Evolutionary conservation across 805 yeast species (phyloP), one percentile per base, ranked within the genome.

Genomic region (Pichia ethanolica): DNA sequence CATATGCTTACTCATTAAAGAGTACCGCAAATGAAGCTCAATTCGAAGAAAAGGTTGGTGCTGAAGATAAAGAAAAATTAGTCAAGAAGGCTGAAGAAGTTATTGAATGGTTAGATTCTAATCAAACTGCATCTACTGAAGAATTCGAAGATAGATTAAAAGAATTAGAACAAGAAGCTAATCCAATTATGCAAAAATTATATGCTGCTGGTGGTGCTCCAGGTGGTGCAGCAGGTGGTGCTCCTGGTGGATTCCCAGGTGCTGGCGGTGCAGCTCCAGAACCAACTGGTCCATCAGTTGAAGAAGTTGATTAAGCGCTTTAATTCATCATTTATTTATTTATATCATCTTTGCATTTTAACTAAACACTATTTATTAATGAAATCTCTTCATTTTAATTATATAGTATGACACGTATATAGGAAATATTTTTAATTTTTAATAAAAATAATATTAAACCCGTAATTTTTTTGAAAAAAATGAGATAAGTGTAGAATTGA

Each of bases 11-110:
- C 65, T 83, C 95, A 60, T 86, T 90, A 65, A 97, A 93, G 81
- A 78, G 90, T 62, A 85, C 96, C 63, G 86, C 91, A 72, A 86
- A 96, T 66, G 99, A 93, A 85, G 97, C 97, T 76, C 97, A 90
- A 80, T 64, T 64, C 51, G 67, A 58, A 47, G 67, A 63, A 53
- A 64, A 65, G 56, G 69, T 68, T 53, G 75, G 66, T 39, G 70
- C 67, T 39, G 74, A 72, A 42, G 69, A 68, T 55, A 64, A 72
- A 53, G 83, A 81, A 67, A 73, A 79, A 62, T 78, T 89, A 59
- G 74, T 79, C 66, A 79, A 80, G 72, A 88, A 93, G 60, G 81
- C 86, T 64, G 88, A 86, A 55, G 95, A 86, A 73, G 61, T 63
- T 42, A 83, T 88, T 63, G 72, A 78, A 55, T 91, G 97, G 97